Evolutionary conservation across 805 yeast species (phyloP), one percentile per base, ranked within the genome.

Genomic region (Sugiyamaella qingdaonensis): DNA sequence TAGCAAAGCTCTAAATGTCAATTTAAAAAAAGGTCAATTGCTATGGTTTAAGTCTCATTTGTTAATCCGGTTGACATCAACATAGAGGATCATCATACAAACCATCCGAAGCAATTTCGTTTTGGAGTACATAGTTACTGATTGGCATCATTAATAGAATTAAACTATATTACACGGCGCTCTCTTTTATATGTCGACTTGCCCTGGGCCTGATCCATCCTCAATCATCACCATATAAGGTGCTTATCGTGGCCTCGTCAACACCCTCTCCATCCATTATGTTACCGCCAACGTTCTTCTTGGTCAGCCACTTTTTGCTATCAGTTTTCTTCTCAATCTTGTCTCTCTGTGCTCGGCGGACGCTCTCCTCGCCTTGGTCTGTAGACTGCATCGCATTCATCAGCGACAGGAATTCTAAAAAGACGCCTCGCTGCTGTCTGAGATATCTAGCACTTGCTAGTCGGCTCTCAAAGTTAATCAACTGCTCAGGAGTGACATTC

Each of bases 401-500:
- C 52, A 79, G 76, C 47, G 81, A 77, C n/a, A 91, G 75, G 65
- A 88, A 81, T 56, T 87, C 94, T 55, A 88, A 69, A 69, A 91
- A 78, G 24, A 89, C 82, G 21, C 86, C 82, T 57, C 96, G 77
- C 71, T 89, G 95, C 61, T 87, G 94, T 57, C 90, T 79, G 59
- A 85, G 72, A 46, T 83, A 77, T 79, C 59, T 62, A n/a, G 88
- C 82, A 48, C 77, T 78, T 48, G 81, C 78, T 46, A 91, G 69
- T 36, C 81, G 72, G 13, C 72, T 72, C 63, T 88, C 95, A 58
- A 91, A 80, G 52, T 78, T 77, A 48, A 78, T 75, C 51, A 89
- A 73, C 51, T 82, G 80, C 49, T 78, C 80, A 10, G 82, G 68
- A 0, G 78, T 72, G 29, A 81, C 80, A 4, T 51, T 47, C 8